Evolutionary conservation across 371 early-diverging fungal genomes (phyloP).

Genomic region (Saksenaea vasiformis): DNA sequence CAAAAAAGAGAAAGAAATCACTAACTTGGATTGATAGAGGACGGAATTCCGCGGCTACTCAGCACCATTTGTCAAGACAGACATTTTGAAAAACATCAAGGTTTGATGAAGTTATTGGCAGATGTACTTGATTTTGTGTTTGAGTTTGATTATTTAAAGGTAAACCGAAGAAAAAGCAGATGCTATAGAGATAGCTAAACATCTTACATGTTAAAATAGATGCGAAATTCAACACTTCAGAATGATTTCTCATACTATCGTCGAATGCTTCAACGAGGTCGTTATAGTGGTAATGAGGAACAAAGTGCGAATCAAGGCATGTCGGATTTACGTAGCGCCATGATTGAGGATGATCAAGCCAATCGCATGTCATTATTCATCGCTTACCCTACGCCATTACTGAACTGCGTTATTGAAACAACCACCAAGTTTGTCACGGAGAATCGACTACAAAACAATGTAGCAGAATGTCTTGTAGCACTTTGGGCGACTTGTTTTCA

Average conservation of each 20-base stretch:
- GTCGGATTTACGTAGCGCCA: constrained; percentile 55
- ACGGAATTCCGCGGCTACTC: constrained; percentile 73
- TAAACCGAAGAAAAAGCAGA: constrained; percentile 27
- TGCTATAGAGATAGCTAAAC: background rate
- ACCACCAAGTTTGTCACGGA: constrained; percentile 58
- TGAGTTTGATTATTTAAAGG: constrained; percentile 91
- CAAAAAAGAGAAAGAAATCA: background rate
- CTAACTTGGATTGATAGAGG: constrained; percentile 46
- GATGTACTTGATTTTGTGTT: constrained; percentile 87
- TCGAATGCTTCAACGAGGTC: constrained; percentile 81
- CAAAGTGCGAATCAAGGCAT: constrained; percentile 11
- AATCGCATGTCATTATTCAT: constrained; percentile 94
- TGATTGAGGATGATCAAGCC: constrained; percentile 85
- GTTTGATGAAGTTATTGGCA: constrained; percentile 78
- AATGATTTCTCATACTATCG: constrained; percentile 97
- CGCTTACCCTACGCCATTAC: constrained; percentile 93
- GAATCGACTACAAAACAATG: constrained; percentile 45
- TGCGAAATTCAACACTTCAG: constrained; percentile 89
- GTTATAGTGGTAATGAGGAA: constrained; percentile 14
- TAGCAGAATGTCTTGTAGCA: constrained; percentile 67
- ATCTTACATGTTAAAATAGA: constrained; percentile 49
- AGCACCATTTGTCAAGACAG: constrained; percentile 69
- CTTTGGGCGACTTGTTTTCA: constrained; percentile 74
- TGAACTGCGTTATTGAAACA: constrained; percentile 84
- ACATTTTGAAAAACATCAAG: constrained; percentile 76